Evolutionary conservation across 306 rosid genomes (phyloP).

Genomic region (Senna tora): DNA sequence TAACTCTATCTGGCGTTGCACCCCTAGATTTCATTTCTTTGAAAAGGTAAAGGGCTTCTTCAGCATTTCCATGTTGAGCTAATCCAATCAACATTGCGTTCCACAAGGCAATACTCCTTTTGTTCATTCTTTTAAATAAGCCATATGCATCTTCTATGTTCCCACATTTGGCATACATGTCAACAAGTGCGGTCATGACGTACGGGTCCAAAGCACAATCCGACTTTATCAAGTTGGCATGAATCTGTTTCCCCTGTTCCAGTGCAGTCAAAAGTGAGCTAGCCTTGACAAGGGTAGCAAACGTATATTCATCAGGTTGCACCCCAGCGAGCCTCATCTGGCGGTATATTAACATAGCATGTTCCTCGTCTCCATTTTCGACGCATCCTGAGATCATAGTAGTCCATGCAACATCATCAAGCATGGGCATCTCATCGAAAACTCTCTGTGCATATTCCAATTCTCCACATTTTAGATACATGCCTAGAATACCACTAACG

Average conservation of each 20-base stretch:
- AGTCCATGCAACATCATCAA: slow-evolving; percentile 87
- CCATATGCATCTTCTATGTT: slow-evolving; percentile 65
- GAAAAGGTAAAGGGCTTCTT: slow-evolving; percentile 71
- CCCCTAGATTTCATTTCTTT: slow-evolving; percentile 55
- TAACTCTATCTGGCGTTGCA: slow-evolving; percentile 66
- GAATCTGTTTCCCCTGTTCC: slow-evolving; percentile 84
- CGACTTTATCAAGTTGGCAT: slow-evolving; percentile 75
- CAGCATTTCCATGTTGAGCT: slow-evolving; percentile 79
- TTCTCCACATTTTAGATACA: slow-evolving; percentile 88
- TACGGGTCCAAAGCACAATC: slow-evolving; percentile 62
- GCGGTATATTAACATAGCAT: slow-evolving; percentile 63
- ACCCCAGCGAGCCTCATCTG: slow-evolving; percentile 72
- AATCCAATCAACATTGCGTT: slow-evolving; percentile 87
- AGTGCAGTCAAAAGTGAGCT: slow-evolving; percentile 70
- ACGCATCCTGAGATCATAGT: slow-evolving; percentile 79
- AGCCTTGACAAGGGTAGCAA: slow-evolving; percentile 79
- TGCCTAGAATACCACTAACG: slow-evolving; percentile 68
- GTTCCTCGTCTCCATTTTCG: slow-evolving; percentile 79
- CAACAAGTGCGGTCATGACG: slow-evolving; percentile 82
- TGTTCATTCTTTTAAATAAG: slow-evolving; percentile 56
- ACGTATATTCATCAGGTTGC: slow-evolving; percentile 78
- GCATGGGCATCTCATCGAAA: slow-evolving; percentile 61
- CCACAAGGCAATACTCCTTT: slow-evolving; percentile 60
- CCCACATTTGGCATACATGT: slow-evolving; percentile 92
- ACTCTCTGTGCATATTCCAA: slow-evolving; percentile 54